These are phyloP conservation scores for Sechiopsis laciniata DNA, from an alignment of 306 rosid species.

Conservation along the genomic window DNA sequence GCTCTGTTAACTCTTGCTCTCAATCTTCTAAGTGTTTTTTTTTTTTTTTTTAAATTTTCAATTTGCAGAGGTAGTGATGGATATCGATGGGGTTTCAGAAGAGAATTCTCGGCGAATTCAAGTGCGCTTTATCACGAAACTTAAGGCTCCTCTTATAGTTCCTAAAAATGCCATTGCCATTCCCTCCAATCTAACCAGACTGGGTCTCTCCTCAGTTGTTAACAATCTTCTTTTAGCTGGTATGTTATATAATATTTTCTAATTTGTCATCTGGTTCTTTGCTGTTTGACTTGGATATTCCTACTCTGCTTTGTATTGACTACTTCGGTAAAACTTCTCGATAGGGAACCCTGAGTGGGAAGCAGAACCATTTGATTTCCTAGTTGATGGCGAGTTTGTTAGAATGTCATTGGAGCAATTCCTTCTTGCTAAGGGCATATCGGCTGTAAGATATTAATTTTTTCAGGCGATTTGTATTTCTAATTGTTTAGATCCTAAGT, in stretches of 20 bases:
- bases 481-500: background rate
- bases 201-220: conserved; percentile 71
- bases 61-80: conserved; percentile 27
- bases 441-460: conserved; percentile 45
- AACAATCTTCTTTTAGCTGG: conserved; percentile 61
- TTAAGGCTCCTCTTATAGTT: conserved; percentile 41
- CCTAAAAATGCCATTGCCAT: conserved; percentile 52
- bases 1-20: background rate
- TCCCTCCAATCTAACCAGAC: conserved; percentile 63
- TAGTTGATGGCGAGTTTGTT: conserved; percentile 76
- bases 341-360: conserved; percentile 51
- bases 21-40: no score
- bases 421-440: conserved; percentile 74
- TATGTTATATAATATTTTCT: background rate
- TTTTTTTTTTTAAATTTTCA: no score
- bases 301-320: background rate
- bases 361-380: conserved; percentile 72
- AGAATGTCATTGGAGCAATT: conserved; percentile 82
- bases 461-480: background rate
- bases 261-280: background rate
- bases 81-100: conserved; percentile 39
- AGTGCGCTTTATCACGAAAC: conserved; percentile 73
- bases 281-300: background rate
- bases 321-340: conserved; percentile 12
- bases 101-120: conserved; percentile 45